A percentile compares a stretch with the other conserved stretches of the same genome.
Evolutionary conservation across 2,329 filamentous ascomycete genomes (phyloP).

Genomic region (Aspergillus novofumigatus): DNA sequence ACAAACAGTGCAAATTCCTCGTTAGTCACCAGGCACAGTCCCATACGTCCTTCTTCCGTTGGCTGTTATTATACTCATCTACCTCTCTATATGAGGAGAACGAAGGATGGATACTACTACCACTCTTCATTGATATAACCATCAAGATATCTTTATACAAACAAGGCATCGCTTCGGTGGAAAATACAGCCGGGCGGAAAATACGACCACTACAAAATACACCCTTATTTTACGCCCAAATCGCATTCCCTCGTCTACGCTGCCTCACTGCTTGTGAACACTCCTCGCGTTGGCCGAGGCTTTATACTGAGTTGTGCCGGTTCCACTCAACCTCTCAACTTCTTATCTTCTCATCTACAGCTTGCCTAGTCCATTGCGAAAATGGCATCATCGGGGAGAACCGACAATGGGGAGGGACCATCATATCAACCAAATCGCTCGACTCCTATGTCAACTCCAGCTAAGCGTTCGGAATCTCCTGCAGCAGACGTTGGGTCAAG

Average conservation of each 20-base stretch:
- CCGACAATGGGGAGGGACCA: slow-evolving; percentile 36
- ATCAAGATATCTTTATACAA: background rate
- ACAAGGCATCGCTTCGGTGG: background rate
- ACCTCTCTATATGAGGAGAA: background rate
- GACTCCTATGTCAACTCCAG: slow-evolving; percentile 29
- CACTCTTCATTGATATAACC: background rate
- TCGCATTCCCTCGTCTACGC: background rate
- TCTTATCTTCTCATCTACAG: background rate
- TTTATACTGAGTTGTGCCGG: background rate
- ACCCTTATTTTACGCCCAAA: background rate
- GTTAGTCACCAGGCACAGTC: background rate
- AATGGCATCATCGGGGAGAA: slow-evolving; percentile 23
- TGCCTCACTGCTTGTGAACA: background rate
- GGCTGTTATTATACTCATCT: background rate
- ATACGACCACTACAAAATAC: no score
- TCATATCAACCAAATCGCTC: slow-evolving; percentile 30
- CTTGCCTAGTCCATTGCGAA: slow-evolving; percentile 1
- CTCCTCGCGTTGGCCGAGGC: no score
- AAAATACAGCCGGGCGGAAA: background rate
- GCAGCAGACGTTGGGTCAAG: slow-evolving; percentile 42
- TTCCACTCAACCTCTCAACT: background rate
- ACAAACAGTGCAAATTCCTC: slow-evolving; percentile 31
- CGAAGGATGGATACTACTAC: background rate
- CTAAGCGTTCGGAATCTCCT: slow-evolving; percentile 35
- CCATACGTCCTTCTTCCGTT: background rate